Evolutionary conservation across 108 stramenopile genomes (phyloP).

Genomic region (Mediolabrus comicus): DNA sequence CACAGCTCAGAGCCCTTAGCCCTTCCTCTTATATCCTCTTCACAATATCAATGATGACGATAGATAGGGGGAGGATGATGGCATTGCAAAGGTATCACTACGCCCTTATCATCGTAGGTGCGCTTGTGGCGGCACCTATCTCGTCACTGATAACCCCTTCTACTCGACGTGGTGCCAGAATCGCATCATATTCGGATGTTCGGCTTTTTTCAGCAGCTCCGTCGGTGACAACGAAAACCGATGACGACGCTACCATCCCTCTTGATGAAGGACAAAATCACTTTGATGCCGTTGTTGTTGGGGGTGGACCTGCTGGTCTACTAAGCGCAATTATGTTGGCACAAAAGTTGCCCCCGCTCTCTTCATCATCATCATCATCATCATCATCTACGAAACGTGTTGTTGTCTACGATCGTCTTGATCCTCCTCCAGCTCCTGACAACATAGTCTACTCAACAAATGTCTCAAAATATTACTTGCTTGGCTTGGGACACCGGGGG

Average conservation of each 20-base stretch:
- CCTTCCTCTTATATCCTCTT: too few species aligned
- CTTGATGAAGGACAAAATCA: constrained; percentile 4
- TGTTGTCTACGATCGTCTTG: constrained; percentile 41
- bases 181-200: too few species aligned
- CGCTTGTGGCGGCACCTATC: too few species aligned
- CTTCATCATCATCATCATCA: background rate
- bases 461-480: constrained; percentile 37
- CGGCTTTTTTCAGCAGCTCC: background rate
- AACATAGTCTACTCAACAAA: constrained; percentile 25
- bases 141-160: background rate
- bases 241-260: background rate
- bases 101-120: too few species aligned
- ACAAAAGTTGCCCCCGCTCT: constrained; percentile 1
- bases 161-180: background rate
- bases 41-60: too few species aligned
- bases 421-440: constrained; percentile 25
- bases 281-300: constrained; percentile 28
- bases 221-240: background rate
- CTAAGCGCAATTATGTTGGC: constrained; percentile 35
- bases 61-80: too few species aligned
- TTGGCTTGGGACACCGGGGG: constrained; percentile 61
- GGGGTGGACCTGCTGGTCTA: constrained; percentile 43
- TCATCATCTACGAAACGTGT: constrained; percentile 10
- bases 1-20: too few species aligned
- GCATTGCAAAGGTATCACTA: too few species aligned